Evolutionary conservation across 2,329 filamentous ascomycete genomes (phyloP).

Genomic region (Aureobasidium vineae): DNA sequence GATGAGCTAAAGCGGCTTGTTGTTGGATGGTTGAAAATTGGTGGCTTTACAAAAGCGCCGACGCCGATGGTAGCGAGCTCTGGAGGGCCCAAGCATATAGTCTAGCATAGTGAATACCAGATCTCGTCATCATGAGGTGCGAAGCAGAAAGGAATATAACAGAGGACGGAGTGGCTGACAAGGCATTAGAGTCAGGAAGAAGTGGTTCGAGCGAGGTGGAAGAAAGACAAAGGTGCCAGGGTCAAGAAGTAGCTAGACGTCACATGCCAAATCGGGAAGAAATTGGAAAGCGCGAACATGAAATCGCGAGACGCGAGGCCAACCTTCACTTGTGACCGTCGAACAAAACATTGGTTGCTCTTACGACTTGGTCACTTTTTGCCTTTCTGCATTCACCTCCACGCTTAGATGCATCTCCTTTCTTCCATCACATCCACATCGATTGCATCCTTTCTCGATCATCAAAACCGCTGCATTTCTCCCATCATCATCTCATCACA

Average conservation of each 20-base stretch:
- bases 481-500: background rate
- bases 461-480: slow-evolving; percentile 1
- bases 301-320: slow-evolving; percentile 7
- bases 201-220: background rate
- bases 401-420: background rate
- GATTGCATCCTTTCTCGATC: background rate
- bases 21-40: background rate
- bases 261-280: background rate
- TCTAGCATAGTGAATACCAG: background rate
- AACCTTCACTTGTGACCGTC: background rate
- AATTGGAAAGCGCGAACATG: background rate
- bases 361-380: slow-evolving; percentile 8
- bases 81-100: background rate
- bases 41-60: background rate
- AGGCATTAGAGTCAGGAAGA: background rate
- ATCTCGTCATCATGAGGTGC: too few species aligned
- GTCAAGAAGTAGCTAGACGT: background rate
- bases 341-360: slow-evolving; percentile 13
- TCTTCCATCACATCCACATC: background rate
- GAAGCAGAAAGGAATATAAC: background rate
- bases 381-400: slow-evolving; percentile 2
- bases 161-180: background rate
- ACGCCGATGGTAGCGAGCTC: background rate
- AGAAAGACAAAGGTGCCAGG: background rate
- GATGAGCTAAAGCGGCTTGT: slow-evolving; percentile 27